Evolutionary conservation across 106 monocot species (phyloP).

Genomic region (Dactylorhiza incarnata): DNA sequence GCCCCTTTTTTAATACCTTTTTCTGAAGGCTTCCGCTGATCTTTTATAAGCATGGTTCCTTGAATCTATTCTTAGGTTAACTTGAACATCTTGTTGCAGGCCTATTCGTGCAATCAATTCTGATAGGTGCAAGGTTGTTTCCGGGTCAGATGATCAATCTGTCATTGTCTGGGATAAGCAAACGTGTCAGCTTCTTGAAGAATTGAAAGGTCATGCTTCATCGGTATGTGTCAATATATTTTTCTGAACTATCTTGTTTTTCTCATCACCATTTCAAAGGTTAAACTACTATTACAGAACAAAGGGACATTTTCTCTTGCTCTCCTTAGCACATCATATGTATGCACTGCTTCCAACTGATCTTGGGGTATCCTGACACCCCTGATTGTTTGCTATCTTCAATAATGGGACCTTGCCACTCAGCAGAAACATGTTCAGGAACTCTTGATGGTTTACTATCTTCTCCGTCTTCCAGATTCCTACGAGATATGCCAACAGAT

Average conservation of each 20-base stretch:
- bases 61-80: not conserved
- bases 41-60: not conserved
- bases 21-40: not conserved
- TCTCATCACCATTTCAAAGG: not conserved
- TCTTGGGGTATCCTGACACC: no score
- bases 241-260: not conserved
- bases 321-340: not conserved
- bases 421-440: no score
- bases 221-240: conserved; percentile 29
- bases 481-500: no score
- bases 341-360: not conserved
- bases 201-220: conserved; percentile 90
- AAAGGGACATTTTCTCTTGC: not conserved
- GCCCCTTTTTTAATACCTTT: no score
- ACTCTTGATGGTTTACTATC: no score
- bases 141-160: conserved; percentile 96
- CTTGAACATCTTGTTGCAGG: conserved; percentile 33
- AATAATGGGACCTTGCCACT: no score
- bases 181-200: conserved; percentile 83
- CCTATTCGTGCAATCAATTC: conserved; percentile 86
- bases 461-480: no score
- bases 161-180: conserved; percentile 99
- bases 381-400: no score
- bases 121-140: conserved; percentile 88
- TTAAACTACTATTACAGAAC: not conserved